phyloP scores from a whole-genome alignment of 2,329 filamentous ascomycete species.

The Lecanicillium sp. region DNA sequence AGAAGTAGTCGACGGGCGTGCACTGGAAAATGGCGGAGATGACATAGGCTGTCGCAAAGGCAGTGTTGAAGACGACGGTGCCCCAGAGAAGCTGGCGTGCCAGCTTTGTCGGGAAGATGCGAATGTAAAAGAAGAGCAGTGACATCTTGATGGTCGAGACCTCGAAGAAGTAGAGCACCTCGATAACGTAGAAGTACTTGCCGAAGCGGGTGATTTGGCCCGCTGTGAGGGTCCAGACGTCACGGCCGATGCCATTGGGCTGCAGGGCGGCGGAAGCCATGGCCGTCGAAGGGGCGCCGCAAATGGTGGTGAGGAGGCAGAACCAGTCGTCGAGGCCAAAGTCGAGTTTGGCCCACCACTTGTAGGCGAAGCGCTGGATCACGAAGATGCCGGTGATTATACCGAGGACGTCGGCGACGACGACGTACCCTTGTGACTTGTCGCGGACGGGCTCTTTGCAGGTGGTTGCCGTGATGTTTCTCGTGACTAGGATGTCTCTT shows the following conservation, averaged over 20 bases:
- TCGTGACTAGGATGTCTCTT: conserved; percentile 3
- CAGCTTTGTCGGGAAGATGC: conserved; percentile 26
- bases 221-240: conserved; percentile 24
- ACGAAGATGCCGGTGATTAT: conserved; percentile 26
- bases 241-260: conserved; percentile 21
- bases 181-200: conserved; percentile 23
- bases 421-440: conserved; percentile 10
- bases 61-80: conserved; percentile 21
- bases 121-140: conserved; percentile 33
- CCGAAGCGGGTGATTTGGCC: conserved; percentile 17
- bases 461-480: conserved; percentile 11
- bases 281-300: conserved; percentile 14
- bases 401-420: conserved; percentile 13
- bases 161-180: conserved; percentile 30
- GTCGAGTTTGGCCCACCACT: conserved; percentile 18
- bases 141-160: conserved; percentile 31
- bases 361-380: conserved; percentile 23
- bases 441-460: conserved; percentile 11
- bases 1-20: conserved; percentile 30
- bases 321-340: conserved; percentile 24
- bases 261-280: conserved; percentile 16
- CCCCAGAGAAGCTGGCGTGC: conserved; percentile 24
- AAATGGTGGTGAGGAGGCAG: conserved; percentile 14
- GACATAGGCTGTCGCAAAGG: conserved; percentile 23
- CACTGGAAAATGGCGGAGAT: conserved; percentile 29